Conservation (phyloP, 1,284 basidiomycete species). For the Fomitopsis schrenkii region DNA sequence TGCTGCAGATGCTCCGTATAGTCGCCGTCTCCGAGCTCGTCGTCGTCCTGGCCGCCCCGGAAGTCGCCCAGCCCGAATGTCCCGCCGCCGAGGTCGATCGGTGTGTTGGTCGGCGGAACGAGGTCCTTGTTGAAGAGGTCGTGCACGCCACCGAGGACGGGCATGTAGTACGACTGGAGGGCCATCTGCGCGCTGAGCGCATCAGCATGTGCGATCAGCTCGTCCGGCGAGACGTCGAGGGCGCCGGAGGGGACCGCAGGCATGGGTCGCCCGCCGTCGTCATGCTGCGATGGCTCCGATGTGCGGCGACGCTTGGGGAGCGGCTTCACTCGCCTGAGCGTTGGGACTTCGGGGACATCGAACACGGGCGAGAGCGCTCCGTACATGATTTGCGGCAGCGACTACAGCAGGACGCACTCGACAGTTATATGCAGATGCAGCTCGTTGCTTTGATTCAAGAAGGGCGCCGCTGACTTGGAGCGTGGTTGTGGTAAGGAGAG, state of each 20-base stretch:
- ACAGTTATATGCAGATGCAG: neutral
- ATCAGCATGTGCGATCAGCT: slow-evolving; percentile 47
- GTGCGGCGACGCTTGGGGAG: slow-evolving; percentile 70
- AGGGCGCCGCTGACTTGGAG: neutral
- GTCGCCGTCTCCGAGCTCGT: slow-evolving; percentile 51
- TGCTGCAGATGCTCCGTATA: slow-evolving; percentile 64
- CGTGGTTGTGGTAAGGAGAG: neutral
- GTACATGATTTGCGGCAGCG: slow-evolving; percentile 31
- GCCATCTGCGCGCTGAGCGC: slow-evolving; percentile 44
- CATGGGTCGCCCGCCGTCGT: slow-evolving; percentile 4
- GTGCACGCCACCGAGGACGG: slow-evolving; percentile 45
- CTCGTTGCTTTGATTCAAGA: neutral
- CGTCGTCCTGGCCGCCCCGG: slow-evolving; percentile 36
- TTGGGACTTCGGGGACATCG: slow-evolving; percentile 57
- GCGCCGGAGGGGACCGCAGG: slow-evolving; percentile 5
- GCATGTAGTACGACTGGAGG: slow-evolving; percentile 59
- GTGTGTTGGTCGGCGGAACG: slow-evolving; percentile 11
- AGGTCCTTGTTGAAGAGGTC: slow-evolving; percentile 32
- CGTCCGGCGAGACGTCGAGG: slow-evolving; percentile 31
- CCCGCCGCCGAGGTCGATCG: slow-evolving; percentile 23
- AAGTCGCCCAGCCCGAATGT: slow-evolving; percentile 14
- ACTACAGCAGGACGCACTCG: neutral
- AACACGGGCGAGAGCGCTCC: slow-evolving; percentile 51
- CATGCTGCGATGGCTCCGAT: slow-evolving; percentile 25
- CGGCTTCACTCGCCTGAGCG: slow-evolving; percentile 64